Percentiles rank a stretch among this genome's conserved stretches.
Conservation (phyloP, 257 asterid species). For the Fraxinus pennsylvanica region DNA sequence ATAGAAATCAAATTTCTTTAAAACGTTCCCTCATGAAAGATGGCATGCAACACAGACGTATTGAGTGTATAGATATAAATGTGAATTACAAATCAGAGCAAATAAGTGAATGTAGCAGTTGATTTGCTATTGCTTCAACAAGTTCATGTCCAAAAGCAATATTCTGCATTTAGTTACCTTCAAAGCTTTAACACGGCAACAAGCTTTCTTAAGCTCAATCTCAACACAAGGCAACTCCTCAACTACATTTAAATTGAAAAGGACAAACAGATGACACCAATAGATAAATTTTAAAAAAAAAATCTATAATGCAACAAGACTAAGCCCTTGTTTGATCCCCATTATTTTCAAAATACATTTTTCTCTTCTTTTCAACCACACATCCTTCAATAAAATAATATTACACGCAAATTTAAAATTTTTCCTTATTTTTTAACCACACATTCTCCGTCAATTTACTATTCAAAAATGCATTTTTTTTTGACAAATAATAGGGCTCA, state of each 20-base stretch:
- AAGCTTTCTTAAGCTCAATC: slow-evolving; percentile 73
- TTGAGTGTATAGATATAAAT: neutral
- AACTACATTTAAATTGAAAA: slow-evolving; percentile 43
- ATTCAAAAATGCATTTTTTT: too few relatives aligned
- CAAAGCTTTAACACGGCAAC: slow-evolving; percentile 74
- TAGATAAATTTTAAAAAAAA: neutral
- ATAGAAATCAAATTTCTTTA: slow-evolving; percentile 13
- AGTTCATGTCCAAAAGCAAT: slow-evolving; percentile 14
- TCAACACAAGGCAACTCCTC: slow-evolving; percentile 71
- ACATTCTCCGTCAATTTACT: too few relatives aligned
- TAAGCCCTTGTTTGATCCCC: too few relatives aligned
- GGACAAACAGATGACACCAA: slow-evolving; percentile 16
- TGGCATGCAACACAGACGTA: slow-evolving; percentile 7
- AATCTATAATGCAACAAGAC: neutral
- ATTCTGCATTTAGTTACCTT: slow-evolving; percentile 50
- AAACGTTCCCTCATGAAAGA: neutral
- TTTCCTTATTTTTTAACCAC: too few relatives aligned
- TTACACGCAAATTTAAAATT: too few relatives aligned
- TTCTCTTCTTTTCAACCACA: too few relatives aligned
- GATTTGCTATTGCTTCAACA: neutral
- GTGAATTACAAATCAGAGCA: slow-evolving; percentile 1
- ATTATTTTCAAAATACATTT: too few relatives aligned
- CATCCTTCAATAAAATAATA: too few relatives aligned
- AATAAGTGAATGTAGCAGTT: slow-evolving; percentile 11
- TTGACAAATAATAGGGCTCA: too few relatives aligned